Base-by-base conservation (phyloP, 75 land plant genomes). In the Cunninghamia lanceolata region DNA sequence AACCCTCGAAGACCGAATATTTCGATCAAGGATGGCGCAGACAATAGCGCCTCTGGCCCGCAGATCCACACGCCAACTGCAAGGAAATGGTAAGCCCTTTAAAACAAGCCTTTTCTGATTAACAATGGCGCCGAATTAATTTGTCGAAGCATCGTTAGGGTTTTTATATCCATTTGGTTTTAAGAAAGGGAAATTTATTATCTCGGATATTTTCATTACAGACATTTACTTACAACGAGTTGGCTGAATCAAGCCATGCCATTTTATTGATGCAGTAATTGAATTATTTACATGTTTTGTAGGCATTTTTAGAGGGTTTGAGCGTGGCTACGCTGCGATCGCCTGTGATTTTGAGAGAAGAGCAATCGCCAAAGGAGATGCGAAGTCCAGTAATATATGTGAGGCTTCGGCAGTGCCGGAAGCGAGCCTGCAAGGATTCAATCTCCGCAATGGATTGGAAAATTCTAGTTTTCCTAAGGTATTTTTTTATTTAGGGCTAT, bases 341-440 rank as follows among this genome's bases (percentile, higher is more conserved):
- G 47, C 82, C 9, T 79, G 50, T 25, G 50, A 79, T 79, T 79
- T 79, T 39, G 82, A 79, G 82, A 45, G 50, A 28, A 79, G 47
- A 79, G n/a, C 82, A 10, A 21, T 42, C 28, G 50, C 50, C 1
- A 38, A 79, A 43, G 82, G 82, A 79, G 79, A 76, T 76, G 35
- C 28, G 25, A 76, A 76, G 15, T 32, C 43, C 43, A 25, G 68
- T 25, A 38, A 7, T 38, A 21, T 76, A 21, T 38, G 43, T 9
- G 43, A 39, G 43, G 79, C 46, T 25, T 79, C 28, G 82, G 30
- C 43, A 79, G n/a, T 4, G 46, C 82, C 43, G 30, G 46, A 21
- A 79, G 30, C 14, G 45, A 79, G 43, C 43, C 25, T 76, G 9
- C 79, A 76, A 36, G 4, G 40, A 15, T 19, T 76, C 35, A 11